phyloP scores from a whole-genome alignment of 768 basidiomycete genomes.

The Lentinula detonsa region DNA sequence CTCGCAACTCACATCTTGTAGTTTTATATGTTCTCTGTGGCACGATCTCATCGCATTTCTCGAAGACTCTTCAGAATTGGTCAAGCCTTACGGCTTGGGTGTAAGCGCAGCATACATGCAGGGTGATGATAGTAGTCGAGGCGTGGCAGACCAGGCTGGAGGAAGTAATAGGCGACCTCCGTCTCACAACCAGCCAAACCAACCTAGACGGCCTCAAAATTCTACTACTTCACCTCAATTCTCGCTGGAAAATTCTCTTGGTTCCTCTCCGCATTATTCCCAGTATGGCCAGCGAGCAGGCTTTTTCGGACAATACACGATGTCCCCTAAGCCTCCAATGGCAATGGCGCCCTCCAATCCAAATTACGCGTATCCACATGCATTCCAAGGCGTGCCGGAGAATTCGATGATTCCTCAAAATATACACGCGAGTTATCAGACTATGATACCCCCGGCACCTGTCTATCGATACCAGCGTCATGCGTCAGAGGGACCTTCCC shows the following conservation, averaged over 20 bases:
- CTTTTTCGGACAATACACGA: conserved; percentile 42
- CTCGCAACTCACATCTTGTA: neutral
- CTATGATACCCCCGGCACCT: conserved; percentile 32
- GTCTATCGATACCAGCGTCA: conserved; percentile 33
- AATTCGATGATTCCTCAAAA: conserved; percentile 31
- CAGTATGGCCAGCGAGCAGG: conserved; percentile 26
- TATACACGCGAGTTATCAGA: conserved; percentile 33
- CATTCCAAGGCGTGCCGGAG: conserved; percentile 30
- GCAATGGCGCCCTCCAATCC: conserved; percentile 26
- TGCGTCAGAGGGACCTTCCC: conserved; percentile 24
- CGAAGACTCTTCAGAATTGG: neutral
- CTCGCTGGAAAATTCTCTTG: neutral
- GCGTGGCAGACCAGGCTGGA: conserved; percentile 1
- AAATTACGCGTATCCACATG: conserved; percentile 26
- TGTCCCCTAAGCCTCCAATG: conserved; percentile 36
- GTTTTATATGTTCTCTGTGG: conserved; percentile 1
- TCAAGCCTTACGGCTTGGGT: neutral
- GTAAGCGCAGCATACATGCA: neutral
- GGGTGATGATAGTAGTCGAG: conserved; percentile 1
- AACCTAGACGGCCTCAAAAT: neutral
- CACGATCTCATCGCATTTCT: conserved; percentile 1
- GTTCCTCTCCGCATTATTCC: conserved; percentile 19
- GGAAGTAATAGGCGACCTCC: neutral
- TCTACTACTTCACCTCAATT: neutral
- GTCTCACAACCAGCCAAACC: neutral